Base-by-base conservation (phyloP, 257 asterid species). In the Solanum okadae region DNA sequence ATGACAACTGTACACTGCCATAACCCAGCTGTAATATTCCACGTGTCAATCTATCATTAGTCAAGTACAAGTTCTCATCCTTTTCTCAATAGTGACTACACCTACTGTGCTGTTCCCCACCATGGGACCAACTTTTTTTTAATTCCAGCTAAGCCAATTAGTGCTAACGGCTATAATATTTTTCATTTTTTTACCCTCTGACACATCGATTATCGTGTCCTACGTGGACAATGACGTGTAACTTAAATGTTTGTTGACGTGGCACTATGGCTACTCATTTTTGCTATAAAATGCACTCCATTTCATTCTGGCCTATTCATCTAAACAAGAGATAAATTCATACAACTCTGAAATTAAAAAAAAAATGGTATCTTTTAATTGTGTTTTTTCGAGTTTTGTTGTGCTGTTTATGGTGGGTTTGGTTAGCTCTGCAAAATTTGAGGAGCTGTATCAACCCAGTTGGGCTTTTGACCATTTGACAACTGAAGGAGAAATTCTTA, bases 381-480 rank as follows among this genome's bases (percentile, higher is more conserved):
- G 81, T 18, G 22, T 75, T 52, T 29, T 9, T 27, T 56, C 7
- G 87, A 72, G 29, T 22, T 40, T 27, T 88, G 23, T 63, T 90
- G 5, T 87, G 20, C 13, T 87, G 15, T 68, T 86, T 13, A 16
- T 92, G 89, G 88, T 70, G 86, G 91, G 93, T 6, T 86, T 86
- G 52, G 93, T 73, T 25, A 79, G 91, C 42, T 84, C 98, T 5
- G 76, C 95, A 3, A 94, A 75, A 76, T 96, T 96, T 83, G 95
- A 91, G 63, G 91, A 94, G 8, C 96, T 96, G 7, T 96, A 88
- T 86, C 93, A 94, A 89, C 97, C 98, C 7, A 91, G 89, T 38
- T 96, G 98, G 97, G 95, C 98, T 2, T 4, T 83, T 10, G 99
- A 96, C 75, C 98, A 96, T 91, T 91, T 96, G 86, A 52, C 89